Evolutionary conservation across 768 basidiomycete species (phyloP).

Genomic region (Leccinum rimulosum): DNA sequence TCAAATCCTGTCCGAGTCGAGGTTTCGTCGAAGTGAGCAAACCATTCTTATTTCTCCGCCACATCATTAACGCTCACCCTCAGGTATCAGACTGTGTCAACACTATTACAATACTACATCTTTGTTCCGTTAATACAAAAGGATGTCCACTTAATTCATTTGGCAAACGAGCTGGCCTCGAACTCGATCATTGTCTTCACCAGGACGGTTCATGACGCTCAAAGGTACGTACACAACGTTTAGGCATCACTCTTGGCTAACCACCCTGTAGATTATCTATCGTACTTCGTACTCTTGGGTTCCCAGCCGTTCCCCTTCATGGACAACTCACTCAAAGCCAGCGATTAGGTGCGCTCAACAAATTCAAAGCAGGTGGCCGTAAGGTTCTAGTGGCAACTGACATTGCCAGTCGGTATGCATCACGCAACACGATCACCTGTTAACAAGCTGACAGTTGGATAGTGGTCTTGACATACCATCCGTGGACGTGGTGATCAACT

Average conservation of each 20-base stretch:
- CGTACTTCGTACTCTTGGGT: conserved; percentile 85
- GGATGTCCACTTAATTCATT: conserved; percentile 85
- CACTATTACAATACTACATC: conserved; percentile 93
- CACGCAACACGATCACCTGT: neutral
- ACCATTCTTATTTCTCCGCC: neutral
- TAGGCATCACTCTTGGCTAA: neutral
- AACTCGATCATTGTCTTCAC: conserved; percentile 97
- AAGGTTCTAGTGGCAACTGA: conserved; percentile 94
- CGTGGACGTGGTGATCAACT: conserved; percentile 97
- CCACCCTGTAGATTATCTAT: conserved; percentile 64
- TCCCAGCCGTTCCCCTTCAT: conserved; percentile 93
- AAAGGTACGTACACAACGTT: conserved; percentile 46
- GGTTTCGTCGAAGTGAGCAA: conserved; percentile 82
- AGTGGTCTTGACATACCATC: conserved; percentile 95
- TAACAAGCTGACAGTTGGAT: conserved; percentile 4
- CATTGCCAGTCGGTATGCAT: conserved; percentile 80
- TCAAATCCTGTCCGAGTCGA: conserved; percentile 92
- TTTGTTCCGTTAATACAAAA: conserved; percentile 90
- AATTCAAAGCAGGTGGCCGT: conserved; percentile 94
- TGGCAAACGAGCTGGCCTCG: conserved; percentile 84
- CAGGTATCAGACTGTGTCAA: conserved; percentile 96
- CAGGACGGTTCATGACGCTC: conserved; percentile 90
- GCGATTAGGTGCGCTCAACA: conserved; percentile 86
- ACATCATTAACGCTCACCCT: conserved; percentile 1
- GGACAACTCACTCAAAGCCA: conserved; percentile 94